A percentile compares a stretch with the other conserved stretches of the same genome.
phyloP scores from a whole-genome alignment of 768 basidiomycete genomes.

The Lactarius sp. region DNA sequence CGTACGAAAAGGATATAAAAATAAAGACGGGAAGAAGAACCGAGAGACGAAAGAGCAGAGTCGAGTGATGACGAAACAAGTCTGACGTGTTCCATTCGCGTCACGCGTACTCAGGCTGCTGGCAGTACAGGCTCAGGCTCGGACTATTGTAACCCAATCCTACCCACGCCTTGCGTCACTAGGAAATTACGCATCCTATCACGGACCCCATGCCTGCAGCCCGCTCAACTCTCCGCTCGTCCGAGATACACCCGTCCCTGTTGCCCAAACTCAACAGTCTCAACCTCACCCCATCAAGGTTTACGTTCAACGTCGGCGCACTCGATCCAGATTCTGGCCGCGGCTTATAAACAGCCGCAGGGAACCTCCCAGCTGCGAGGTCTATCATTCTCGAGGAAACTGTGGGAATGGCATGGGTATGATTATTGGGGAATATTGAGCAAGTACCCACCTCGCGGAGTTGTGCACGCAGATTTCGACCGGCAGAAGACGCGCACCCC shows the following conservation, averaged over 20 bases:
- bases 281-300: conserved; percentile 88
- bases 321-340: conserved; percentile 69
- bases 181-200: conserved; percentile 86
- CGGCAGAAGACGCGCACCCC: conserved; percentile 73
- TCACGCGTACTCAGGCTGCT: too few species aligned
- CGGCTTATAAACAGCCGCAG: conserved; percentile 63
- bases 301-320: conserved; percentile 81
- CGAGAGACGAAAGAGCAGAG: too few species aligned
- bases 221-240: conserved; percentile 63
- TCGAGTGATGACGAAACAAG: too few species aligned
- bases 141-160: conserved; percentile 31
- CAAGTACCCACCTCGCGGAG: conserved; percentile 66
- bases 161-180: conserved; percentile 80
- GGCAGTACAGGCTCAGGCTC: too few species aligned
- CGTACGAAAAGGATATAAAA: background rate
- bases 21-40: background rate
- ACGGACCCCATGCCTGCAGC: conserved; percentile 74
- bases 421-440: background rate
- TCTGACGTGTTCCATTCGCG: too few species aligned
- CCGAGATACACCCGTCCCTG: conserved; percentile 79
- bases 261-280: conserved; percentile 87
- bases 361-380: conserved; percentile 58
- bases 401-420: conserved; percentile 30
- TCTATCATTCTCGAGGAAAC: conserved; percentile 91
- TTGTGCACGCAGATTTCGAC: conserved; percentile 96